Evolutionary conservation across 306 rosid species (phyloP).

Genomic region (Citrullus amarus): DNA sequence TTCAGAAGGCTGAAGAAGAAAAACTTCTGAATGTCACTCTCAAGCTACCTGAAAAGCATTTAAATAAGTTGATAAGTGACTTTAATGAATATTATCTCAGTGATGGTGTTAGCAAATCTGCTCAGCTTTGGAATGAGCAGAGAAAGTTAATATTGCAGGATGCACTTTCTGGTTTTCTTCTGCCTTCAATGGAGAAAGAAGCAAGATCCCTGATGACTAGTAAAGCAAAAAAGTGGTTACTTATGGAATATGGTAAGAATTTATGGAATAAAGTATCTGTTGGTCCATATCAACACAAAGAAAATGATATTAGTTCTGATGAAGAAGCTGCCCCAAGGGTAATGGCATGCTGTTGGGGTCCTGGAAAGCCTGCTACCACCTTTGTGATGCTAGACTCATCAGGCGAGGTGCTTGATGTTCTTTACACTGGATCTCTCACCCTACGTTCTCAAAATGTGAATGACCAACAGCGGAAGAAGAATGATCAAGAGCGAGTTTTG

Average conservation of each 20-base stretch:
- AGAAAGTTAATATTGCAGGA: conserved; percentile 78
- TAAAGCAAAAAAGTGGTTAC: conserved; percentile 75
- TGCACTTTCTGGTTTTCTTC: conserved; percentile 72
- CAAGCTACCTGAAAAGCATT: conserved; percentile 68
- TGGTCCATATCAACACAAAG: conserved; percentile 90
- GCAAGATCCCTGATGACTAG: conserved; percentile 65
- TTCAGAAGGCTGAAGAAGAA: conserved; percentile 94
- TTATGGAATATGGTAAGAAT: conserved; percentile 71
- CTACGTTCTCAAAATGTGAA: conserved; percentile 61
- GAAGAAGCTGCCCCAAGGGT: conserved; percentile 96
- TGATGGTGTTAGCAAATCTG: conserved; percentile 95
- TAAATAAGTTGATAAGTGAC: conserved; percentile 58
- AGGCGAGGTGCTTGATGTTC: conserved; percentile 91
- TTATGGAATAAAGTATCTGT: conserved; percentile 87
- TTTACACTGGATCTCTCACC: conserved; percentile 78
- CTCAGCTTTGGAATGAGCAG: conserved; percentile 98
- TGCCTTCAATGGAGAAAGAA: conserved; percentile 93
- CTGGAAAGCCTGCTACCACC: conserved; percentile 93
- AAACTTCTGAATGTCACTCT: conserved; percentile 82
- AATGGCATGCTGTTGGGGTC: conserved; percentile 99
- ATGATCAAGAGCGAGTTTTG: conserved; percentile 82
- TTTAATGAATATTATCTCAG: conserved; percentile 86
- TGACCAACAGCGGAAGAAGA: conserved; percentile 89
- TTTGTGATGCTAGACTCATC: conserved; percentile 94
- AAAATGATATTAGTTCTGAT: conserved; percentile 65